These are phyloP conservation scores for Diospyros kaki DNA, from an alignment of 148 eudicot species.

Conservation along the genomic window DNA sequence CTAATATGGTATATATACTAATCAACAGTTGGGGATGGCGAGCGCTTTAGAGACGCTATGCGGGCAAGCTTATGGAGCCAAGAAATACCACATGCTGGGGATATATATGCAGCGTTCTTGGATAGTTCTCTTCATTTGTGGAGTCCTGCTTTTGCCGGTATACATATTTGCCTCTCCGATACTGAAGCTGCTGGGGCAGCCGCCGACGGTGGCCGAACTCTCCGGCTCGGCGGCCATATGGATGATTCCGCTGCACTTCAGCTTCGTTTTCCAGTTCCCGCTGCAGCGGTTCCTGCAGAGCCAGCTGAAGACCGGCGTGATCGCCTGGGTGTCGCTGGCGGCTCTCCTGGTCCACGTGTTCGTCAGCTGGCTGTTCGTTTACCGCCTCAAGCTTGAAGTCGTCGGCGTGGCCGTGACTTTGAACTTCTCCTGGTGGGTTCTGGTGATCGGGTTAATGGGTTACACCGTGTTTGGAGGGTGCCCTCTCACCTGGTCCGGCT, in stretches of 20 bases:
- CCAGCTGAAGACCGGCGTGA: constrained; percentile 38
- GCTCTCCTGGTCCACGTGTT: constrained; percentile 28
- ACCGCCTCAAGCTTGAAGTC: constrained; percentile 28
- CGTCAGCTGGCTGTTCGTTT: constrained; percentile 39
- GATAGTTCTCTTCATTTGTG: constrained; percentile 37
- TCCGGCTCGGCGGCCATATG: constrained; percentile 31
- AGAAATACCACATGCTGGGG: constrained; percentile 53
- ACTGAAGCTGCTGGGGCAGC: constrained; percentile 44
- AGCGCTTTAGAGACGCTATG: constrained; percentile 58
- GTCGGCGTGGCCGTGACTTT: constrained; percentile 30
- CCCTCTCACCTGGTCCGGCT: constrained; percentile 47
- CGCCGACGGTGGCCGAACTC: constrained; percentile 36
- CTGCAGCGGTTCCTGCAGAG: constrained; percentile 51
- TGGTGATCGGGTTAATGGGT: constrained; percentile 32
- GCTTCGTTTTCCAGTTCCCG: constrained; percentile 50
- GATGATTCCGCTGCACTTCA: constrained; percentile 49
- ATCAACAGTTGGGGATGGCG: constrained; percentile 49
- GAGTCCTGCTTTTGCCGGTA: constrained; percentile 31
- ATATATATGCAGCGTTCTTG: constrained; percentile 54
- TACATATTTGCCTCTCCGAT: constrained; percentile 39
- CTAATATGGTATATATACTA: neutral
- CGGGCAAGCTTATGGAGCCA: constrained; percentile 60
- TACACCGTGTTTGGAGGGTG: constrained; percentile 44
- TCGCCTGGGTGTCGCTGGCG: constrained; percentile 38
- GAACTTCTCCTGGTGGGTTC: constrained; percentile 46